Evolutionary conservation across 345 rosid genomes (phyloP), one percentile per base, ranked within the genome.

Genomic region (Physaria fendleri): DNA sequence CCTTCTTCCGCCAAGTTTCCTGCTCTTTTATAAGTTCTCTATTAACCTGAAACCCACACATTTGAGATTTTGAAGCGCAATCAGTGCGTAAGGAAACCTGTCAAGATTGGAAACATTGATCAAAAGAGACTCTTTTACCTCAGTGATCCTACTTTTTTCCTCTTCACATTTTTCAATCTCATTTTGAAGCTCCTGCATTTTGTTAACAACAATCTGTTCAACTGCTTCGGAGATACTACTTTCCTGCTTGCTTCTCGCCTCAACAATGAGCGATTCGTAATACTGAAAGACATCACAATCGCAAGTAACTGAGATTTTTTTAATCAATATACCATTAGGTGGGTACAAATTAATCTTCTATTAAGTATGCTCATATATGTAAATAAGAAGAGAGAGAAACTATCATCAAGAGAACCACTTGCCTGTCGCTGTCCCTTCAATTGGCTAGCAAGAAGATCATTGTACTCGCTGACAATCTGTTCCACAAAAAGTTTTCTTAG

Each of bases 391-490:
- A 35, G 53, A 35, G 17, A 14, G 22, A 42, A 43, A 66, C 8
- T 21, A 27, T 33, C 1, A 42, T n/a, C 12, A 39, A 64, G 13
- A 38, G 30, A 47, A 42, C 40, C 34, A 38, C 84, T 71, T 69
- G 86, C 99, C 71, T 89, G 93, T 79, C 99, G 82, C 57, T 87
- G 97, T 58, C 65, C 75, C 69, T 80, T 83, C 64, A 87, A 59
- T 71, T 93, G 92, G 56, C 78, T 85, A 27, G 97, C 88, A 64
- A 90, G 88, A 72, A 89, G 94, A 68, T 59, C 85, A 67, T 82
- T 89, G 76, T 87, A 89, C 78, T 89, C 95, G 17, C 79, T 77
- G 4, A 81, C 89, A 68, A 82, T 87, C 97, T 89, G 82, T 62
- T 23, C 14, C 59, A 56, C 29, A 64, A 46, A 11, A 62, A 0